phyloP scores from a whole-genome alignment of 2,329 filamentous ascomycete species.

The Fusarium subtropicale region DNA sequence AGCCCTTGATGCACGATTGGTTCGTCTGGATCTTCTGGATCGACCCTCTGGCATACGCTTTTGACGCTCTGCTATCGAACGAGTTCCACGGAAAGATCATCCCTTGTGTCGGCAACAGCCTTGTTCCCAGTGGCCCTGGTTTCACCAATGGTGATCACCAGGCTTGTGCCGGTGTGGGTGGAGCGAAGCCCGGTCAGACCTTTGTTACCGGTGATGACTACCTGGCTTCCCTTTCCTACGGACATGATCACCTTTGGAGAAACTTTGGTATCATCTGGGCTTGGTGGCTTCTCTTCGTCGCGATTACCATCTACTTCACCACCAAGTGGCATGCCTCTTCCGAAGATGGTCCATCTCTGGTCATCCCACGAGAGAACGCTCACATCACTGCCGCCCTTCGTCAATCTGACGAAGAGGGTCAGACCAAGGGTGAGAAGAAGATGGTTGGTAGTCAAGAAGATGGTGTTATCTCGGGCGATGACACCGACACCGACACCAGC shows the following conservation, averaged over 20 bases:
- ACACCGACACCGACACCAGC: conserved; percentile 17
- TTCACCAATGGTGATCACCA: conserved; percentile 59
- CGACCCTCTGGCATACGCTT: conserved; percentile 76
- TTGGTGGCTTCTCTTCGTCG: conserved; percentile 71
- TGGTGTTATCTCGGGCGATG: conserved; percentile 29
- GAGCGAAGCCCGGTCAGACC: conserved; percentile 62
- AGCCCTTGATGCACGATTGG: conserved; percentile 72
- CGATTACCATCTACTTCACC: conserved; percentile 68
- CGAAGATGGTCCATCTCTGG: conserved; percentile 64
- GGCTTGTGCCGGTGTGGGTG: conserved; percentile 69
- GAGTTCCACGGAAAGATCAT: conserved; percentile 72
- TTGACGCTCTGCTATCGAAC: conserved; percentile 75
- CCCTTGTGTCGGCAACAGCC: conserved; percentile 60
- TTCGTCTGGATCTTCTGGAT: conserved; percentile 73
- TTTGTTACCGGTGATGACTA: conserved; percentile 70
- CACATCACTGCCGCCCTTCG: conserved; percentile 51
- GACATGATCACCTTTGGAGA: conserved; percentile 64
- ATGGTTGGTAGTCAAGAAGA: conserved; percentile 7
- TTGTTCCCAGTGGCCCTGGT: conserved; percentile 63
- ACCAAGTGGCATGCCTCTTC: conserved; percentile 65
- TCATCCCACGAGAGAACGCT: conserved; percentile 71
- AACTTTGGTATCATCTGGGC: conserved; percentile 73
- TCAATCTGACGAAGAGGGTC: conserved; percentile 63
- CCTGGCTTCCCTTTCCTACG: conserved; percentile 65
- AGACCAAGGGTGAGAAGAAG: conserved; percentile 44